Percentiles rank a stretch among this genome's conserved stretches.
These are phyloP conservation scores for Ogataea sp. DNA, from an alignment of 805 yeast genomes.

Conservation along the genomic window DNA sequence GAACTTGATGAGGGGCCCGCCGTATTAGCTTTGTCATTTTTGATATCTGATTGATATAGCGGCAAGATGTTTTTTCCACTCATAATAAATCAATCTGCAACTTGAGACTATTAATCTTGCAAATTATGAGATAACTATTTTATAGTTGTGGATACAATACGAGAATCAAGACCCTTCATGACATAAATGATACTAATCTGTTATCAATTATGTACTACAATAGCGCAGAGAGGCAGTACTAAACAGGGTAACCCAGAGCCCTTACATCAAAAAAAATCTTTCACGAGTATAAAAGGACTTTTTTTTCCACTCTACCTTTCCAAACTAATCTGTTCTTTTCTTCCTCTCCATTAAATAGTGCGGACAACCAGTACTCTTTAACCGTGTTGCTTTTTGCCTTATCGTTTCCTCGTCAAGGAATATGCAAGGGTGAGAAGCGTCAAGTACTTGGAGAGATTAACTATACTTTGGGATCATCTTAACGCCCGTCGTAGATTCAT, in stretches of 20 bases:
- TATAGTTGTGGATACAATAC: no score
- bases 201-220: no score
- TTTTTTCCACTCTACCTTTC: not conserved
- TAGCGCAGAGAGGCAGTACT: no score
- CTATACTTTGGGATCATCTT: constrained; percentile 47
- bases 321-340: constrained; percentile 4
- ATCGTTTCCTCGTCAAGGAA: constrained; percentile 9
- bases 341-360: constrained; percentile 30
- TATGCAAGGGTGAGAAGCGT: constrained; percentile 42
- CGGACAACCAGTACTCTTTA: constrained; percentile 64
- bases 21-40: constrained; percentile 1
- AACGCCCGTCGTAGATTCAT: constrained; percentile 46
- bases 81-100: constrained; percentile 4
- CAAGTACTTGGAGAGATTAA: constrained; percentile 65
- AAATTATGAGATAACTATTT: no score
- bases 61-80: constrained; percentile 9
- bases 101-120: no score
- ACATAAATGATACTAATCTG: no score
- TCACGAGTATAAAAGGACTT: no score
- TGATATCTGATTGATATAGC: constrained; percentile 7
- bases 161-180: no score
- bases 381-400: constrained; percentile 64
- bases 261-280: no score
- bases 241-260: no score
- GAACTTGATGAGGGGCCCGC: not conserved